phyloP scores from a whole-genome alignment of 495 filamentous ascomycete species.

The Aspergillus diversus region DNA sequence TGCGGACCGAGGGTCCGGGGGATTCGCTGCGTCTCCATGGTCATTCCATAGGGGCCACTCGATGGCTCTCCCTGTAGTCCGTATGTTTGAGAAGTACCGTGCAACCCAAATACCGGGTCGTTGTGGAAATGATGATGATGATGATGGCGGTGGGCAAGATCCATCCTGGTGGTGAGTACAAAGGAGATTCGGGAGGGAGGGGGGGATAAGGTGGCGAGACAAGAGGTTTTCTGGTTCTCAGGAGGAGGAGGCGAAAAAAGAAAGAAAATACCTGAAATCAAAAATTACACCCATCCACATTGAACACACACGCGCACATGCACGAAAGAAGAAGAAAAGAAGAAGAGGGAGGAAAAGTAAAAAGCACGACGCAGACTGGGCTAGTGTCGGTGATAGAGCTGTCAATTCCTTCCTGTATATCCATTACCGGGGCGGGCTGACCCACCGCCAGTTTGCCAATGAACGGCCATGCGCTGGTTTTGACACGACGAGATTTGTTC shows the following conservation, averaged over 20 bases:
- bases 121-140: conserved; percentile 3
- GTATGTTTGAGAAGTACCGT: conserved; percentile 7
- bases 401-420: conserved; percentile 18
- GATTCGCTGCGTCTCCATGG: conserved; percentile 24
- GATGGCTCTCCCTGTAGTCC: conserved; percentile 13
- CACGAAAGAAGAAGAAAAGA: background rate
- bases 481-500: no score
- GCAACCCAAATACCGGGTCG: background rate
- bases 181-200: background rate
- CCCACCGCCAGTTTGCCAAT: no score
- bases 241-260: conserved; percentile 4
- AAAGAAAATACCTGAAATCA: background rate
- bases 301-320: background rate
- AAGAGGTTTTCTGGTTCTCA: background rate
- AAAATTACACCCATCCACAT: background rate
- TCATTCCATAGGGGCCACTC: conserved; percentile 4
- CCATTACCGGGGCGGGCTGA: no score
- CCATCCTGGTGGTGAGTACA: conserved; percentile 14
- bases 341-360: background rate
- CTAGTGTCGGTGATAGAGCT: conserved; percentile 15
- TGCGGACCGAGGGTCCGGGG: conserved; percentile 21
- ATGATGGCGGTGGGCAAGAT: conserved; percentile 16
- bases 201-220: background rate
- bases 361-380: background rate
- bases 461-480: no score